Evolutionary conservation across 2,329 filamentous ascomycete genomes (phyloP), one percentile per base, ranked within the genome.

Genomic region (Cladosporium sphaerospermum): DNA sequence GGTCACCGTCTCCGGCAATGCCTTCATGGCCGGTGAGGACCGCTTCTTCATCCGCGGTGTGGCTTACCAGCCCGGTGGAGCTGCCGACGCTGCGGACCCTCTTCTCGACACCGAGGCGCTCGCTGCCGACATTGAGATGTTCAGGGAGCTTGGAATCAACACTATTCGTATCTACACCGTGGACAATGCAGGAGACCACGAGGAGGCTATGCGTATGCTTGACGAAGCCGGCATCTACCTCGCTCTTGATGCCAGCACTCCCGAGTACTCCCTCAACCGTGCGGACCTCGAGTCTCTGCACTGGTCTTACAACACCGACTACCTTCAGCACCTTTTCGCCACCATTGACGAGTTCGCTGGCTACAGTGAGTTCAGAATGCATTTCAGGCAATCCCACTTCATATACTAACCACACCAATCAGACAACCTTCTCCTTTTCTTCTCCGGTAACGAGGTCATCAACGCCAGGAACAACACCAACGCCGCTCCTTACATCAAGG

Each of bases 131-230:
- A 86, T 95, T 62, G 72, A 75, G 54, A 77, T 87, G 66, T 95
- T 96, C 82, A 81, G 87, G 75, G 80, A 89, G 59, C 78, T 96
- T 45, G 89, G 89, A 48, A 76, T 95, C 73, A 96, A 96, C 78
- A 89, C 89, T 14, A 80, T 96, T 68, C 89, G 90, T 70, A 86
- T 95, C 58, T 96, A 96, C 79, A 89, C 86, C n/a, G 84, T 93
- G 62, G 91, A 96, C 77, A 96, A 95, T 79, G 84, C 83, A 52
- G 73, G 77, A 62, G 73, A 85, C 70, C 91, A 96, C 73, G 84
- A 90, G 62, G 80, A 83, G 57, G 96, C 90, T 75, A 96, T 96
- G 90, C 74, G 78, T 55, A 77, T 81, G 47, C 79, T 95, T 56
- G 84, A 83, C 48, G 86, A 88, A 61, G 90, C 89, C 56, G 88